Percentiles rank a stretch among this genome's conserved stretches.
Conservation (phyloP, 1,284 basidiomycete genomes). For the Malassezia vespertilionis region DNA sequence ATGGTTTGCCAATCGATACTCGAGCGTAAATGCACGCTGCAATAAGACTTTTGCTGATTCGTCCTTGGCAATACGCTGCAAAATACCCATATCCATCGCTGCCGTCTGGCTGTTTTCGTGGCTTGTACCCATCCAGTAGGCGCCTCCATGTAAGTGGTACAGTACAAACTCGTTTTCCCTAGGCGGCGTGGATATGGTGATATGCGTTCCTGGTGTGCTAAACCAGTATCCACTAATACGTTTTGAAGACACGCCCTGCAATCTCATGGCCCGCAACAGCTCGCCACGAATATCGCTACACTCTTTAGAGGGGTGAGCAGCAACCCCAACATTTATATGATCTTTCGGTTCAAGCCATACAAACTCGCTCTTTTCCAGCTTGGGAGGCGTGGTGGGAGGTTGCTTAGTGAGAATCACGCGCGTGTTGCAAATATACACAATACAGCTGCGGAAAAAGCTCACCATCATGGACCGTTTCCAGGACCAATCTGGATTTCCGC, state of each 20-base stretch:
- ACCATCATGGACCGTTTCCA: conserved; percentile 38
- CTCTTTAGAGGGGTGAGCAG: background rate
- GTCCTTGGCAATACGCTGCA: background rate
- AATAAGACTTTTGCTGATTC: background rate
- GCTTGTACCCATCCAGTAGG: conserved; percentile 29
- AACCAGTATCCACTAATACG: conserved; percentile 39
- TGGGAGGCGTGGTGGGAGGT: conserved; percentile 29
- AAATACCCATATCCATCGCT: background rate
- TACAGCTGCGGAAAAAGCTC: conserved; percentile 30
- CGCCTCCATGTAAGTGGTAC: conserved; percentile 38
- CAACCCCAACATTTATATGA: no score
- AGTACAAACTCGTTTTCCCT: conserved; percentile 31
- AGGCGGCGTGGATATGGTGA: conserved; percentile 8
- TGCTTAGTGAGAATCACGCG: conserved; percentile 27
- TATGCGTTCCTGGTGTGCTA: conserved; percentile 1
- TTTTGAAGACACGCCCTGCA: conserved; percentile 22
- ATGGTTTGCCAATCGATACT: conserved; percentile 37
- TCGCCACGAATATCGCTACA: conserved; percentile 27
- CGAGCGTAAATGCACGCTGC: conserved; percentile 33
- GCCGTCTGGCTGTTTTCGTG: conserved; percentile 8
- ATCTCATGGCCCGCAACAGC: conserved; percentile 25
- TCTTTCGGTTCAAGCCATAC: conserved; percentile 30
- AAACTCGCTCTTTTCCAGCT: conserved; percentile 34
- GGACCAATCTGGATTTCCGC: conserved; percentile 29
- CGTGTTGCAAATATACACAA: conserved; percentile 34